phyloP scores from a whole-genome alignment of 306 rosid genomes.

The Citrullus colocynthis region DNA sequence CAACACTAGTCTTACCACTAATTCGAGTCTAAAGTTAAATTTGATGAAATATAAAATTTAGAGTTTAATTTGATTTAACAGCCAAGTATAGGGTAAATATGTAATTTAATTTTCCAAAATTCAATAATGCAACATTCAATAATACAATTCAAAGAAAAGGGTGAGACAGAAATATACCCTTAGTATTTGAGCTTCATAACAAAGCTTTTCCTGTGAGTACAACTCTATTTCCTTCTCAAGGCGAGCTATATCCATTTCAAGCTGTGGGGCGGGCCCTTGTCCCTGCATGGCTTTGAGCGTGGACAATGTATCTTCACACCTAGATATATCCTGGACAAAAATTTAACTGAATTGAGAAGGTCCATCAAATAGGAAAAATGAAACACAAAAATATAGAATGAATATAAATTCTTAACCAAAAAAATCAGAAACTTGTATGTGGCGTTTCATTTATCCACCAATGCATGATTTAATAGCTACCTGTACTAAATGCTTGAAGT shows the following conservation, averaged over 20 bases:
- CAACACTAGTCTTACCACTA: background rate
- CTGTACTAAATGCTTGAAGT: constrained; percentile 95
- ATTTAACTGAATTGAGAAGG: background rate
- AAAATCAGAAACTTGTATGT: background rate
- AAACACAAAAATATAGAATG: constrained; percentile 2
- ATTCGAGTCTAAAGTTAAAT: background rate
- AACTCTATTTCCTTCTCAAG: constrained; percentile 88
- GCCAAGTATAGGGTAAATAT: background rate
- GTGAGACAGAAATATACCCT: constrained; percentile 37
- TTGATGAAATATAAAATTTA: too few species aligned
- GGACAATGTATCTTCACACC: constrained; percentile 75
- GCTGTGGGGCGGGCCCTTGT: constrained; percentile 50
- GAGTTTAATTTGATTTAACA: background rate
- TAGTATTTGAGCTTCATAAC: constrained; percentile 88
- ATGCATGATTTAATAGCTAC: constrained; percentile 22
- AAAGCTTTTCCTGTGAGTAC: constrained; percentile 74
- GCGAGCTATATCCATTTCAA: constrained; percentile 52
- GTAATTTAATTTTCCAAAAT: background rate
- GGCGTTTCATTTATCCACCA: background rate
- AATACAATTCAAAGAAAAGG: background rate
- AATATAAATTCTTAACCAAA: background rate
- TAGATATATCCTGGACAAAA: constrained; percentile 64
- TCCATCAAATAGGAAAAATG: constrained; percentile 2
- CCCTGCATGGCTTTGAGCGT: constrained; percentile 68
- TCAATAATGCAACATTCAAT: background rate